Evolutionary conservation across 257 asterid species (phyloP), one percentile per base, ranked within the genome.

Genomic region (Solanum neorickii): DNA sequence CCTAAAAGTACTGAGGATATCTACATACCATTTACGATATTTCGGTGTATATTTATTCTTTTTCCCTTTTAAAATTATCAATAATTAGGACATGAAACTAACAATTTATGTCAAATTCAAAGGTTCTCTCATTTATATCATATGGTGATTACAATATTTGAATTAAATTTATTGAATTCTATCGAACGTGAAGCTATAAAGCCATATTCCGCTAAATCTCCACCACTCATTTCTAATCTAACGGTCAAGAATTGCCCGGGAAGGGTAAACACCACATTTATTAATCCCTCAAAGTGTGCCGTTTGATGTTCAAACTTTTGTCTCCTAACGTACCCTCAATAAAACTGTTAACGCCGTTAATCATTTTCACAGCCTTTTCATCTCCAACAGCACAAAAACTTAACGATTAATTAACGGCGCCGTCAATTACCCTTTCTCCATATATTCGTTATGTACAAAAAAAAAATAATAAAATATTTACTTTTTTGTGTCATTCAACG

Each of bases 271-370:
- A 77, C 25, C 84, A 27, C 20, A 41, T 75, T 75, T 75, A 41
- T 42, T 77, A 77, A 77, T 44, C 84, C 62, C 39, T 44, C 44
- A 16, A 29, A 80, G 83, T 89, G 92, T 93, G 98, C 98, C 98
- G 99, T 96, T 96, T 93, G 96, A 93, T 93, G 96, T 96, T 96
- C 95, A 95, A 96, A 95, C 95, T 92, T 80, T 90, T 88, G 89
- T 87, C 90, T 60, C 89, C 91, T 91, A 93, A 93, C 96, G 92
- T 94, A 89, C 94, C 90, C 93, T 4, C 29, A 74, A 93, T 73
- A 90, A 87, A 89, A 83, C 92, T 90, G 93, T 91, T 88, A 91
- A 85, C 75, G 91, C 89, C 94, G 95, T 94, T 87, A 86, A 21
- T 68, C 60, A 39, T 6, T 56, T 86, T 77, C 5, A 37, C 37